Evolutionary conservation across 495 filamentous ascomycete species (phyloP), one percentile per base, ranked within the genome.

Genomic region (Aspergillus saccharolyticus): DNA sequence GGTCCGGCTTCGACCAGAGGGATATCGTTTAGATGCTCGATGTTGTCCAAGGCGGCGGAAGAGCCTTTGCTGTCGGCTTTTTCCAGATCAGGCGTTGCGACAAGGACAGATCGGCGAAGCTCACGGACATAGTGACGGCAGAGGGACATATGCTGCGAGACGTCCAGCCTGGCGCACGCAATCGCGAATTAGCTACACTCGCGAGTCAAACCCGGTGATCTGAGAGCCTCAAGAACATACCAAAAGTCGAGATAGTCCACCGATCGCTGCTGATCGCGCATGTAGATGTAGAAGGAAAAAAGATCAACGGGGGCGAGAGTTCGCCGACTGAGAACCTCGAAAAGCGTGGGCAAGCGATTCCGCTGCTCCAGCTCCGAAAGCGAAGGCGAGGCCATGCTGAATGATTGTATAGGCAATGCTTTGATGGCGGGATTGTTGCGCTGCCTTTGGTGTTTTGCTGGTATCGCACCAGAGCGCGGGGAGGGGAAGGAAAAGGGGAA

Each of bases 251-350:
- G 78, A 64, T 97, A 97, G 65, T 99, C 94, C 9, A 99, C 91
- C 4, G 93, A 96, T 68, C 93, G 84, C 68, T 97, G 92, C 74
- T 97, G 91, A 70, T 99, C 95, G 55, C 94, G 83, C 94, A 99
- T 99, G 74, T 96, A 99, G 65, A 99, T 97, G 78, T 97, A 97
- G 79, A 97, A 97, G 2, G 92, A 96, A 77, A 94, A 97, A 12
- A 99, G 82, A 69, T 97, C 95, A 42, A 97, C 93, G 0, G 94
- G 94, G 45, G 95, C 86, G 18, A 92, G 79, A 2, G 94, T 99
- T 45, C 89, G 83, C 52, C 95, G 84, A 63, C 90, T 95, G 42
- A 99, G 79, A 42, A 97, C 94, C 70, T 99, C 94, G 68, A 94
- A 96, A 42, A 97, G 85, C 0, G 89, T 97, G 17, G 94, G 94